Percentiles rank a stretch among this genome's conserved stretches.
Evolutionary conservation across 768 basidiomycete genomes (phyloP).

Genomic region (Serendipita sp.): DNA sequence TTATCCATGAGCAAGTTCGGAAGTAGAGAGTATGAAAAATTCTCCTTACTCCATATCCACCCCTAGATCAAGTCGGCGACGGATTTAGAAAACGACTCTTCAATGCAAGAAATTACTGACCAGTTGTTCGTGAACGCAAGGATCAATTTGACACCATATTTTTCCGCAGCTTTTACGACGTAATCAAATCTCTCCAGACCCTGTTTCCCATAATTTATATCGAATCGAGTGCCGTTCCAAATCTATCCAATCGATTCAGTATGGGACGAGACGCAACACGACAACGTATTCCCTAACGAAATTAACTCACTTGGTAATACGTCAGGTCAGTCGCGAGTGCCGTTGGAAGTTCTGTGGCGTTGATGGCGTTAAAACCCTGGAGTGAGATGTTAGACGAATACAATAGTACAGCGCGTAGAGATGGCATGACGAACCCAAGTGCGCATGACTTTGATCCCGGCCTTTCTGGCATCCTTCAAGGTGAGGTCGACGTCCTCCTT

Average conservation of each 20-base stretch:
- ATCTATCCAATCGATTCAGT: not conserved
- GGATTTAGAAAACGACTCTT: not conserved
- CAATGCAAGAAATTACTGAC: not conserved
- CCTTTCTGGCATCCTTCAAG: not conserved
- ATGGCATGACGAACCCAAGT: constrained; percentile 8
- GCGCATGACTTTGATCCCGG: constrained; percentile 10
- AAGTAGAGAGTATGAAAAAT: not conserved
- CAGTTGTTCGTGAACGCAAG: constrained; percentile 16
- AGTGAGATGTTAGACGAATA: constrained; percentile 14
- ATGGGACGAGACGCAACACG: not conserved
- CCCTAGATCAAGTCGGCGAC: constrained; percentile 21
- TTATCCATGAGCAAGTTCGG: not conserved
- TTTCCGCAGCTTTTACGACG: constrained; percentile 2
- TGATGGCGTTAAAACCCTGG: constrained; percentile 10
- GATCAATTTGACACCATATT: constrained; percentile 18
- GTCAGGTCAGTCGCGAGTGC: constrained; percentile 7
- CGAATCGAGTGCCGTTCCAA: constrained; percentile 6
- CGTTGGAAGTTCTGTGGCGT: constrained; percentile 9
- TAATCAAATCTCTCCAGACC: constrained; percentile 11
- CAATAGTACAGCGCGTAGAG: constrained; percentile 25
- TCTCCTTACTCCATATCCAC: constrained; percentile 36
- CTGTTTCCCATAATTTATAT: constrained; percentile 8
- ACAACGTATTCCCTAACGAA: not conserved
- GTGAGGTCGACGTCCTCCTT: constrained; percentile 9
- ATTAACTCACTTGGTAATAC: constrained; percentile 9